These are phyloP conservation scores for Mycena vulgaris DNA, from an alignment of 768 basidiomycete genomes.

Conservation along the genomic window DNA sequence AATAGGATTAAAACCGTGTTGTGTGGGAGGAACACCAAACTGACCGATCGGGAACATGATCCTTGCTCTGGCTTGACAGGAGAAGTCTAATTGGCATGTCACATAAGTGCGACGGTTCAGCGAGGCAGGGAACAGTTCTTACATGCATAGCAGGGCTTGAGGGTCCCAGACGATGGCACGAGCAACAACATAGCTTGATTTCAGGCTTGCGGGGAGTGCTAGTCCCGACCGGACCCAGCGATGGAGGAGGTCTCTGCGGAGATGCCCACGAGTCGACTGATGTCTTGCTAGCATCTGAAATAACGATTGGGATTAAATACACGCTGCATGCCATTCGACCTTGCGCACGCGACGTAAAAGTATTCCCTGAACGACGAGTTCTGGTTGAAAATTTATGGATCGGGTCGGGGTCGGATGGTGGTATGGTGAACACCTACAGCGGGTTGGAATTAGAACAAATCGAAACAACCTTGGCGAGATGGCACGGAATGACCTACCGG, in stretches of 20 bases:
- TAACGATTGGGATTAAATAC: not conserved
- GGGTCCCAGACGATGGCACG: constrained; percentile 23
- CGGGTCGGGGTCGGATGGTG: constrained; percentile 37
- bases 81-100: not conserved
- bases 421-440: constrained; percentile 31
- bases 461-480: not conserved
- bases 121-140: not conserved
- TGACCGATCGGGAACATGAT: constrained; percentile 12
- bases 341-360: constrained; percentile 26
- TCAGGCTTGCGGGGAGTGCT: constrained; percentile 20
- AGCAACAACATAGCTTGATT: constrained; percentile 11
- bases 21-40: not conserved
- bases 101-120: not conserved
- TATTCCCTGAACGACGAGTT: constrained; percentile 26
- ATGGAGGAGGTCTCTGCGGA: not conserved
- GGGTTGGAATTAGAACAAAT: not conserved
- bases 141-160: not conserved
- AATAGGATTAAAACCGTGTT: not conserved
- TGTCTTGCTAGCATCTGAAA: constrained; percentile 31
- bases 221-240: not conserved
- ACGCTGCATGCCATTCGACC: too few species aligned
- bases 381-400: constrained; percentile 34
- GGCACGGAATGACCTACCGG: constrained; percentile 12
- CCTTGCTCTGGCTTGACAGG: not conserved
- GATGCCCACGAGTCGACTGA: constrained; percentile 28